Conservation (phyloP, 163 green algal genomes). For the Scenedesmus sp. region DNA sequence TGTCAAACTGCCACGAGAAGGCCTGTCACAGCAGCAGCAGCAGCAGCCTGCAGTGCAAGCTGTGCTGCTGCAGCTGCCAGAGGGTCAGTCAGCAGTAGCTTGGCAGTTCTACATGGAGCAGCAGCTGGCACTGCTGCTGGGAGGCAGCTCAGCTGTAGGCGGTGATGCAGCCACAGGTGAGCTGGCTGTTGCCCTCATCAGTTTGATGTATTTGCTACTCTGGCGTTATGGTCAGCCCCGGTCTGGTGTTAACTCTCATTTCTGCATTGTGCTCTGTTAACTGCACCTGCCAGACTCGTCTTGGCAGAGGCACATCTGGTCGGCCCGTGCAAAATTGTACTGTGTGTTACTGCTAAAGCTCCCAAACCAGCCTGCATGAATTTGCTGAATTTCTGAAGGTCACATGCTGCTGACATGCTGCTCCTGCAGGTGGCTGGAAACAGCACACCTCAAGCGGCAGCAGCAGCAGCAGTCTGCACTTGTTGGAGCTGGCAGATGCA, state of each 20-base stretch:
- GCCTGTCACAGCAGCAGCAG: slow-evolving; percentile 34
- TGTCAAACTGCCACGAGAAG: not conserved
- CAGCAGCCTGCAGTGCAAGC: not conserved
- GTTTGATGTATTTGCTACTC: not conserved
- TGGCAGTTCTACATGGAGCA: slow-evolving; percentile 27
- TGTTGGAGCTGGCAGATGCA: slow-evolving; percentile 4
- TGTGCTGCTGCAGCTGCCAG: slow-evolving; percentile 26
- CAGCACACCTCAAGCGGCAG: not conserved
- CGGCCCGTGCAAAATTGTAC: no score
- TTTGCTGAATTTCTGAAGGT: not conserved
- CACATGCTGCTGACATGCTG: not conserved
- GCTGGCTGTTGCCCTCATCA: not conserved
- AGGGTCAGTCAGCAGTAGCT: not conserved
- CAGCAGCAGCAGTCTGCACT: not conserved
- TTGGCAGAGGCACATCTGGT: no score
- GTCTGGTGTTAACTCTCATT: not conserved
- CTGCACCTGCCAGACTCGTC: no score
- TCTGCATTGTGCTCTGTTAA: no score
- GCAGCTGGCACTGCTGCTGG: slow-evolving; percentile 39
- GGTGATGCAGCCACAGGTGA: not conserved
- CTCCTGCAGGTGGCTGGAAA: not conserved
- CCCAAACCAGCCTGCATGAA: not conserved
- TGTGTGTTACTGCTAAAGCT: no score
- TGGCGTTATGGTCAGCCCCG: not conserved
- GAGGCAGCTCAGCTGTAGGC: not conserved